Evolutionary conservation across 2,329 filamentous ascomycete genomes (phyloP).

Genomic region (Paracorniculantispora psalliotae): DNA sequence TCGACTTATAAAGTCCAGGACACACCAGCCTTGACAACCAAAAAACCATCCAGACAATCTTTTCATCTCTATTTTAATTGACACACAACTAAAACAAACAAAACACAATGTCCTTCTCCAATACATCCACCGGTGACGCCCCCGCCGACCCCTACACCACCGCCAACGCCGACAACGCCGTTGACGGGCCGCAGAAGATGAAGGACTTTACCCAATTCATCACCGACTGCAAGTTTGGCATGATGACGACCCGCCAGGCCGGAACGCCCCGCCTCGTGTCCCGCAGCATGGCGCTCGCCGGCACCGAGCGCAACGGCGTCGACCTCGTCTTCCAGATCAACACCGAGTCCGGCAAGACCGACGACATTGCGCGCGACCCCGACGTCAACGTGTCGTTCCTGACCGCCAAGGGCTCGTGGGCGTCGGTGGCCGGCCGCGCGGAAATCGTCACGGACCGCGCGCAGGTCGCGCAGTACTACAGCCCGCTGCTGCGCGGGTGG

Average conservation of each 20-base stretch:
- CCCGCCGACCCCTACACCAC: slow-evolving; percentile 73
- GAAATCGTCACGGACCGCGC: slow-evolving; percentile 64
- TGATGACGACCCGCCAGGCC: slow-evolving; percentile 76
- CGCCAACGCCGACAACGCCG: slow-evolving; percentile 60
- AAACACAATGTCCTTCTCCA: slow-evolving; percentile 46
- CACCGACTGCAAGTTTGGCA: slow-evolving; percentile 71
- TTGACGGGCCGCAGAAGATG: slow-evolving; percentile 67
- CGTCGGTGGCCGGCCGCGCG: slow-evolving; percentile 72
- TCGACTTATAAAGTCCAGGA: neutral
- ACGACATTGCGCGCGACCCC: slow-evolving; percentile 15
- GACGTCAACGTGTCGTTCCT: slow-evolving; percentile 66
- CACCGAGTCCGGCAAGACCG: slow-evolving; percentile 73
- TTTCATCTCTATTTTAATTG: neutral
- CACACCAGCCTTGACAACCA: neutral
- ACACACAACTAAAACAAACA: neutral
- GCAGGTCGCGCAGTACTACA: slow-evolving; percentile 71
- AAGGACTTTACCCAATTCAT: slow-evolving; percentile 69
- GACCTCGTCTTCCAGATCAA: slow-evolving; percentile 91
- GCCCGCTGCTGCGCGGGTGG: slow-evolving; percentile 71
- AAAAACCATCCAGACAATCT: neutral
- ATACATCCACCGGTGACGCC: slow-evolving; percentile 57
- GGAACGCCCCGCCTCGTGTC: slow-evolving; percentile 64
- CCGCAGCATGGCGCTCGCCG: slow-evolving; percentile 82
- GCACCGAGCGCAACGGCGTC: slow-evolving; percentile 69
- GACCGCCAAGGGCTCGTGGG: slow-evolving; percentile 74